Evolutionary conservation across 805 yeast genomes (phyloP).

Genomic region (Candida silvicultrix): DNA sequence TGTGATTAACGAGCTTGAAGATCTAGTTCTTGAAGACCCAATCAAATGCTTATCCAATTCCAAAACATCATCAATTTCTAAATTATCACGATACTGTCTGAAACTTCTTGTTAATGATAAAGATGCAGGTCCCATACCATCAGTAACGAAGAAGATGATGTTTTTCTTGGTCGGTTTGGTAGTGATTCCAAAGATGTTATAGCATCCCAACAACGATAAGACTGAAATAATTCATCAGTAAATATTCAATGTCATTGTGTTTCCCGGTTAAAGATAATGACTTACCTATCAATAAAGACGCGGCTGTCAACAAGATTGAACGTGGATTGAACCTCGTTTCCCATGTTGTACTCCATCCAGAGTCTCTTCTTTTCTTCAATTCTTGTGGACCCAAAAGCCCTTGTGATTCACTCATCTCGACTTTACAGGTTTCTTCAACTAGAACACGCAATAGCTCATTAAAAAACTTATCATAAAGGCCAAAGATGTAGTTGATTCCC

Average conservation of each 20-base stretch:
- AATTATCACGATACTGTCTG: conserved; percentile 51
- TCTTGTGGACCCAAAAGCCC: neutral
- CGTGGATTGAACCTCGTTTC: neutral
- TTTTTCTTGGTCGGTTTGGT: conserved; percentile 44
- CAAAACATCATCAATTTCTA: conserved; percentile 50
- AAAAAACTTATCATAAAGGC: no score
- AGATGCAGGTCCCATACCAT: conserved; percentile 95
- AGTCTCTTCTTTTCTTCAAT: neutral
- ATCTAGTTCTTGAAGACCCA: conserved; percentile 82
- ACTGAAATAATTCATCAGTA: no score
- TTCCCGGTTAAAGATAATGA: no score
- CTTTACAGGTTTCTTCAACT: no score
- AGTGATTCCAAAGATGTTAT: neutral
- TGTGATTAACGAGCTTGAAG: conserved; percentile 71
- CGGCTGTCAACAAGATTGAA: neutral
- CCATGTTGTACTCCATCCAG: no score
- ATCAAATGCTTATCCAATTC: conserved; percentile 62
- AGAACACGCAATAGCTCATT: no score
- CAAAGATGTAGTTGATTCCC: no score
- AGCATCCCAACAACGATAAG: neutral
- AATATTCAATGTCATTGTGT: no score
- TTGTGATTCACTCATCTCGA: neutral
- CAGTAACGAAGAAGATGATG: conserved; percentile 83
- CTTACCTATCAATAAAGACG: neutral
- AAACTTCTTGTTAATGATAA: conserved; percentile 73